A percentile compares a stretch with the other conserved stretches of the same genome.
phyloP scores from a whole-genome alignment of 495 filamentous ascomycete genomes.

The Neurospora sp. region DNA sequence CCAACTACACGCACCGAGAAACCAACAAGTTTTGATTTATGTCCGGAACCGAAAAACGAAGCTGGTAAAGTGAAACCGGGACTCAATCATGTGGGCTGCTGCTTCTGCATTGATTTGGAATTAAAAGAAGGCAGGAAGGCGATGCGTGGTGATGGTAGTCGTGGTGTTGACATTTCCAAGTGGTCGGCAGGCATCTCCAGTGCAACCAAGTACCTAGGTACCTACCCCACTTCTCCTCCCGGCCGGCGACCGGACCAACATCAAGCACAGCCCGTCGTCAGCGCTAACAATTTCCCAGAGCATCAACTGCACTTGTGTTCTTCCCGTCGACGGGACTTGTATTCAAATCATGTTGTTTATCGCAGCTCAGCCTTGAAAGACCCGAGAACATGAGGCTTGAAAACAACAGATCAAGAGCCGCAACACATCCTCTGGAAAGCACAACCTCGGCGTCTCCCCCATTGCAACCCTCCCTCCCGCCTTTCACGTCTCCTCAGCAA shows the following conservation, averaged over 20 bases:
- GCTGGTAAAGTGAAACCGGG: too few species aligned
- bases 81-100: background rate
- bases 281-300: background rate
- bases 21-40: too few species aligned
- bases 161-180: background rate
- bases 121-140: background rate
- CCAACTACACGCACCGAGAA: too few species aligned
- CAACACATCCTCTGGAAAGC: background rate
- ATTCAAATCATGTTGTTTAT: background rate
- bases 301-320: background rate
- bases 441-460: background rate
- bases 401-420: background rate
- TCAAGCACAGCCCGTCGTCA: background rate
- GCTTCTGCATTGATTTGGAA: background rate
- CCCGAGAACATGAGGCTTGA: background rate
- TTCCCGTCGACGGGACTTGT: background rate
- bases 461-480: background rate
- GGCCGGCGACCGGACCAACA: background rate
- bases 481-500: background rate
- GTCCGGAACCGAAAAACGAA: background rate
- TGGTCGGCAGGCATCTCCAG: background rate
- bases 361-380: background rate
- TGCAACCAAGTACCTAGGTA: background rate
- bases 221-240: background rate
- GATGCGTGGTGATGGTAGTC: background rate